Conservation (phyloP, 148 eudicot genomes). For the Cornus suecica region DNA sequence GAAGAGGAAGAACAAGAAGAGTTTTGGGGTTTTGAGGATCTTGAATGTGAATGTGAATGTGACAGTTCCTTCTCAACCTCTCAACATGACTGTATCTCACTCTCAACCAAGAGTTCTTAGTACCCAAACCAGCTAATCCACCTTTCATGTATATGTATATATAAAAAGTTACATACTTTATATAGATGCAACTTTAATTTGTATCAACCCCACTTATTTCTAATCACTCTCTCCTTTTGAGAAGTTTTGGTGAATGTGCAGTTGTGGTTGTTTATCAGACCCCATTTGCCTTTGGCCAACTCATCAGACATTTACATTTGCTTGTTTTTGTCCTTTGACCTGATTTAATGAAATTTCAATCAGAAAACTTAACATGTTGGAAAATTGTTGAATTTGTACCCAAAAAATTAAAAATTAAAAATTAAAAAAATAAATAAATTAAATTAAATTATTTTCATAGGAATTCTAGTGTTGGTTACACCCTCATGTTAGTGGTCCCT, state of each 20-base stretch:
- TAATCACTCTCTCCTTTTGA: neutral
- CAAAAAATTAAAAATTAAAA: no score
- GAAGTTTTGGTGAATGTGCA: conserved; percentile 10
- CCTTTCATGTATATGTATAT: conserved; percentile 1
- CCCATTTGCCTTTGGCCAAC: conserved; percentile 9
- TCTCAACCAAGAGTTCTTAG: conserved; percentile 43
- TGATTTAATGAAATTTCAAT: conserved; percentile 1
- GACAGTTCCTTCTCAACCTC: conserved; percentile 56
- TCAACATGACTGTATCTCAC: conserved; percentile 32
- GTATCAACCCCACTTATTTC: conserved; percentile 2
- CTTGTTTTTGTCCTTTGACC: neutral
- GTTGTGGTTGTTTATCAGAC: conserved; percentile 14
- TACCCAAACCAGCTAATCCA: neutral
- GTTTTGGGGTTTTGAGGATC: conserved; percentile 81
- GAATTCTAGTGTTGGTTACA: no score
- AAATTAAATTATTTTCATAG: no score
- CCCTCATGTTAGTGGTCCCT: no score
- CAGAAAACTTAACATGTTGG: neutral
- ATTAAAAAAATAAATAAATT: no score
- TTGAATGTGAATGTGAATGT: conserved; percentile 69
- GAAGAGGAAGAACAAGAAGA: conserved; percentile 68
- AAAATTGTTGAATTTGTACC: neutral
- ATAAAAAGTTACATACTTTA: neutral
- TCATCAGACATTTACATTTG: neutral
- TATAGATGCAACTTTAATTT: conserved; percentile 3